Base-by-base conservation (phyloP, 192 early-diverging fungal genomes). In the Coemansia sp. region DNA sequence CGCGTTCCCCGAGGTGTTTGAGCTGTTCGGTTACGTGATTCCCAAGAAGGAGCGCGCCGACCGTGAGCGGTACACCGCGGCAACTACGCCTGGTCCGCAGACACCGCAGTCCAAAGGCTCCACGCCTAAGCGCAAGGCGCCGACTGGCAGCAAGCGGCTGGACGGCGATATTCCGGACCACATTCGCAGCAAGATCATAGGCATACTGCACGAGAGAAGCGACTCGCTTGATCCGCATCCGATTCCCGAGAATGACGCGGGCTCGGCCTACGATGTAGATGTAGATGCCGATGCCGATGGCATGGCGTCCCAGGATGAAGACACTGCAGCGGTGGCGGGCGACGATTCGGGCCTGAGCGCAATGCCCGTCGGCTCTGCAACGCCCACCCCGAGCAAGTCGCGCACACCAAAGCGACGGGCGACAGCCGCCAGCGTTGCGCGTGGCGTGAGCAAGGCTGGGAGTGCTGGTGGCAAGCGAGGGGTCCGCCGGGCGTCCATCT, bases 41-140 rank as follows among this genome's bases (percentile, higher is more conserved):
- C 80, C 80, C 3, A 83, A 83, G 18, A 83, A 83, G 65, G 80
- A 83, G 68, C 76, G 80, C 8, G 69, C 72, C 13, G 80, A 83
- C 58, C 76, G 76, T 46, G 74, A 83, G 58, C 64, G 77, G 7
- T 16, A 59, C 57, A 59, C 49, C 39, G 47, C 51, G 12, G 32
- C 32, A 0, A 2, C 51, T 9, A 54, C 51, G 9, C 42, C 13
- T 67, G 68, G 32, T 59, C 71, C 10, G 45, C 57, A 16, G 8
- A 52, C 12, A 4, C 19, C 46, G 8, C 16, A 37, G 46, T 2
- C n/a, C 11, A 62, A 65, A 16, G 22, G 4, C 46, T 13, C 37
- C 13, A 56, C 62, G 36, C 37, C 66, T 41, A 83, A 71, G 66
- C 72, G 75, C 68, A 78, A 83, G 66, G 74, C 72, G 41, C 75